Evolutionary conservation across 768 basidiomycete species (phyloP).

Genomic region (Rhizopogon salebrosus): DNA sequence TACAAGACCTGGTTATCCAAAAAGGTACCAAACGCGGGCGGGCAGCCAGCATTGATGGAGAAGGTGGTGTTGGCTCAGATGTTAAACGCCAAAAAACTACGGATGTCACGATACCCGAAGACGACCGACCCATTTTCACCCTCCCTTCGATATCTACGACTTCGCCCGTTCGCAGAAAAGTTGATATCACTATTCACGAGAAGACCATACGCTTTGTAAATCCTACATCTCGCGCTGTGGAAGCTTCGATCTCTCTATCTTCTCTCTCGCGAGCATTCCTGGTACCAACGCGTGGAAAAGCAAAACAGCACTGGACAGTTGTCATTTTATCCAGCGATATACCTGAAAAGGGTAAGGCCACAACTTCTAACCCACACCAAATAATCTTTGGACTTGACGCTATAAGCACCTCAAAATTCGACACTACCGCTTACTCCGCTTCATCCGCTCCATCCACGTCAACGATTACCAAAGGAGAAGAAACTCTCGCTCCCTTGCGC

Average conservation of each 20-base stretch:
- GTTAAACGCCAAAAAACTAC: conserved; percentile 18
- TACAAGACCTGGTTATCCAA: conserved; percentile 9
- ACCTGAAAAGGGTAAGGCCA: conserved; percentile 39
- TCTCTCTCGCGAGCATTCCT: conserved; percentile 59
- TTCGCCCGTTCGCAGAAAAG: conserved; percentile 72
- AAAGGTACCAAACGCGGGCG: conserved; percentile 19
- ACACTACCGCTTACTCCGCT: conserved; percentile 34
- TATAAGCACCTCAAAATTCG: conserved; percentile 37
- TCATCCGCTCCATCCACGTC: conserved; percentile 9
- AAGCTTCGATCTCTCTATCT: conserved; percentile 46
- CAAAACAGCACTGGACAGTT: conserved; percentile 68
- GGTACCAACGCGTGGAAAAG: conserved; percentile 69
- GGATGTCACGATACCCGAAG: conserved; percentile 13
- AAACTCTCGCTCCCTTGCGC: conserved; percentile 46
- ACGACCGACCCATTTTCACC: conserved; percentile 48
- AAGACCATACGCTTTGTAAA: conserved; percentile 49
- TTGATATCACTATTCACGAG: conserved; percentile 55
- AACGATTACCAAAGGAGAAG: conserved; percentile 43
- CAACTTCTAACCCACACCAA: conserved; percentile 38
- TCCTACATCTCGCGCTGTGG: conserved; percentile 42
- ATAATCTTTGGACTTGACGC: conserved; percentile 74
- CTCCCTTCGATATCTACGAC: conserved; percentile 64
- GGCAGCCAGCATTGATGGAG: conserved; percentile 12
- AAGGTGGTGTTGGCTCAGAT: not conserved
- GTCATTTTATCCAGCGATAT: conserved; percentile 56